phyloP scores from a whole-genome alignment of 176 grass and related monocot species.

The Thalia dealbata region DNA sequence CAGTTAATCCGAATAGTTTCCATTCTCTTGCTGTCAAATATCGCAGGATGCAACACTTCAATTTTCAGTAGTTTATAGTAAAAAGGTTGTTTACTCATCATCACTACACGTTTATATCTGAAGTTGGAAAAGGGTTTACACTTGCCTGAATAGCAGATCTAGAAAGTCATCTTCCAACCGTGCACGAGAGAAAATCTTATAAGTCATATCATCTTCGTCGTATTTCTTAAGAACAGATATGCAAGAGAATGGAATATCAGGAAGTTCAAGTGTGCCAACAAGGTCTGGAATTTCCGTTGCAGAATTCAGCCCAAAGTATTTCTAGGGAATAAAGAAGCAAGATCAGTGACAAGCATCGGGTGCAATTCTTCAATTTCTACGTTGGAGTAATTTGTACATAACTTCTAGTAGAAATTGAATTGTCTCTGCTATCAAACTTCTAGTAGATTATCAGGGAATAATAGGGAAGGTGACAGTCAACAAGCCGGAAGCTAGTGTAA shows the following conservation, averaged over 20 bases:
- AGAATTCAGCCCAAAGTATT: slow-evolving; percentile 60
- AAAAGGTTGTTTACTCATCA: too few species aligned
- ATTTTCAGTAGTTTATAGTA: background rate
- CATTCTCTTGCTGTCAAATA: slow-evolving; percentile 37
- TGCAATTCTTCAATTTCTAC: background rate
- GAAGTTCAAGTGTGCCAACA: slow-evolving; percentile 67
- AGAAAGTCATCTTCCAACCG: slow-evolving; percentile 49
- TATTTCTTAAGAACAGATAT: slow-evolving; percentile 73
- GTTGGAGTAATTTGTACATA: too few species aligned
- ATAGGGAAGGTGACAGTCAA: background rate
- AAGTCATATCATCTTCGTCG: slow-evolving; percentile 47
- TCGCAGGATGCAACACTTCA: background rate
- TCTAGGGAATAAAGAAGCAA: slow-evolving; percentile 27
- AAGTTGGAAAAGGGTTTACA: background rate
- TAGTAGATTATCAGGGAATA: background rate
- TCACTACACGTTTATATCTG: background rate
- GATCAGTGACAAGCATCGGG: background rate
- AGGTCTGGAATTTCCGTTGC: slow-evolving; percentile 59
- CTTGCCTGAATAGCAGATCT: slow-evolving; percentile 70
- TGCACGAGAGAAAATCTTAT: slow-evolving; percentile 76
- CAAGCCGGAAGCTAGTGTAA: background rate
- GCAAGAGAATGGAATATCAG: slow-evolving; percentile 68
- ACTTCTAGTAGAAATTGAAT: background rate
- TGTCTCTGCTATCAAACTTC: background rate
- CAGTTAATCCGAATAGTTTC: slow-evolving; percentile 73